Percentiles rank a stretch among this genome's conserved stretches.
Evolutionary conservation across 164 flowering plant genomes (phyloP).

Genomic region (Vitis vinifera): DNA sequence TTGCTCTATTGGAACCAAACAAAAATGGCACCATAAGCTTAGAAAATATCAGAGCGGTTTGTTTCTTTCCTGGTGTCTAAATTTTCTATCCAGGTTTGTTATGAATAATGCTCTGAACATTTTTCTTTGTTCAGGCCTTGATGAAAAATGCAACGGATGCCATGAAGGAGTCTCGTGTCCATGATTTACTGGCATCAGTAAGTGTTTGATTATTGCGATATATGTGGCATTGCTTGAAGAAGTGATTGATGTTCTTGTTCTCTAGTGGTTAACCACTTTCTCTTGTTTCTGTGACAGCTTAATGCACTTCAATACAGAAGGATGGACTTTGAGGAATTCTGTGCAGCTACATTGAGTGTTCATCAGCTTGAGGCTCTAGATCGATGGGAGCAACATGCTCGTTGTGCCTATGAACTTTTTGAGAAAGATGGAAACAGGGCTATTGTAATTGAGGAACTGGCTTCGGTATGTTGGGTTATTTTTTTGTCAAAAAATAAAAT

Average conservation of each 20-base stretch:
- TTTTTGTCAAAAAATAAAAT: too few relatives aligned
- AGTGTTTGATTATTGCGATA: slow-evolving; percentile 11
- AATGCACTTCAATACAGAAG: slow-evolving; percentile 61
- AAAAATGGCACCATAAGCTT: slow-evolving; percentile 62
- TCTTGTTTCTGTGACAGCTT: slow-evolving; percentile 33
- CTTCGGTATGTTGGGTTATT: slow-evolving; percentile 44
- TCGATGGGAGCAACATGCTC: slow-evolving; percentile 68
- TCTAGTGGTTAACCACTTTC: not conserved
- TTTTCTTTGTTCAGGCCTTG: slow-evolving; percentile 44
- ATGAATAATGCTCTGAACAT: slow-evolving; percentile 10
- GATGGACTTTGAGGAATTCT: slow-evolving; percentile 72
- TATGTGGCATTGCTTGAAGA: not conserved
- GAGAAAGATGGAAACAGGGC: slow-evolving; percentile 70
- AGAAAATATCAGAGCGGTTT: slow-evolving; percentile 58
- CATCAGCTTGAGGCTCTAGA: slow-evolving; percentile 64
- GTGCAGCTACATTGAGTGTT: slow-evolving; percentile 58
- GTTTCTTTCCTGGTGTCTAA: slow-evolving; percentile 8
- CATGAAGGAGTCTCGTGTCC: slow-evolving; percentile 64
- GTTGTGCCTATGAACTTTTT: slow-evolving; percentile 65
- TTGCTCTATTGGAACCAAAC: slow-evolving; percentile 51
- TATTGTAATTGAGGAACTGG: slow-evolving; percentile 61
- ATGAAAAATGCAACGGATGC: slow-evolving; percentile 61
- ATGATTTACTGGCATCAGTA: slow-evolving; percentile 55
- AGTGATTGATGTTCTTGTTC: not conserved
- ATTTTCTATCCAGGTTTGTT: not conserved